A percentile compares a stretch with the other conserved stretches of the same genome.
These are phyloP conservation scores for Stenocarpella maydis DNA, from an alignment of 2,329 filamentous ascomycete species.

Conservation along the genomic window DNA sequence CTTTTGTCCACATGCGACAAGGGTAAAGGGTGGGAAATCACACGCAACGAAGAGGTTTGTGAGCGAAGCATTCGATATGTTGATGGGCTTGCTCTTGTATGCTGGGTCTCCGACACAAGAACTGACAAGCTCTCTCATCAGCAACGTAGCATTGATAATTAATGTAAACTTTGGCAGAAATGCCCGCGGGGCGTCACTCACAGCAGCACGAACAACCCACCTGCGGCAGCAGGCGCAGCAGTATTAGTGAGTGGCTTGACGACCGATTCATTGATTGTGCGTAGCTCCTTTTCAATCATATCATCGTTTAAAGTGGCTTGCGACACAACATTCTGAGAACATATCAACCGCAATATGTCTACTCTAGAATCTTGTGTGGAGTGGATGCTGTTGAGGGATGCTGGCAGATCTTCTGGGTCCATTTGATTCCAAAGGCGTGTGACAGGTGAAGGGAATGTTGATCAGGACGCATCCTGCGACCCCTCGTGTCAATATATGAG, in stretches of 20 bases:
- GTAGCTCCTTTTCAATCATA: neutral
- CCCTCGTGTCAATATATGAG: neutral
- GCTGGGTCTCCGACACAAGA: slow-evolving; percentile 17
- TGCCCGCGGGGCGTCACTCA: neutral
- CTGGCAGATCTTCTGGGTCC: slow-evolving; percentile 18
- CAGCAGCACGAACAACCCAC: slow-evolving; percentile 11
- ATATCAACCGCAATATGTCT: neutral
- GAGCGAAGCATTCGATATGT: neutral
- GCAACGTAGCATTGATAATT: neutral
- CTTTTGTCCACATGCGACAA: neutral
- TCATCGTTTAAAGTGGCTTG: slow-evolving; percentile 4
- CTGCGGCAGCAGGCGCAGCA: no score
- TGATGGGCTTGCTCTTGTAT: neutral
- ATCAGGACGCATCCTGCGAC: no score
- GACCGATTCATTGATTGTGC: neutral
- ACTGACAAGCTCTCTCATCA: neutral
- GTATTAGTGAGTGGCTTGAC: neutral
- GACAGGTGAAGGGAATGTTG: neutral
- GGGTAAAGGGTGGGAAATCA: neutral
- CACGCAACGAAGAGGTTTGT: neutral
- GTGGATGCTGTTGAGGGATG: neutral
- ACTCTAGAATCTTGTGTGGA: neutral
- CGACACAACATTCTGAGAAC: neutral
- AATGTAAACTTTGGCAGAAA: no score
- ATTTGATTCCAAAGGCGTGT: neutral